Percentiles rank a stretch among this genome's conserved stretches.
These are phyloP conservation scores for Ocimum tenuiflorum DNA, from an alignment of 257 asterid species.

Conservation along the genomic window DNA sequence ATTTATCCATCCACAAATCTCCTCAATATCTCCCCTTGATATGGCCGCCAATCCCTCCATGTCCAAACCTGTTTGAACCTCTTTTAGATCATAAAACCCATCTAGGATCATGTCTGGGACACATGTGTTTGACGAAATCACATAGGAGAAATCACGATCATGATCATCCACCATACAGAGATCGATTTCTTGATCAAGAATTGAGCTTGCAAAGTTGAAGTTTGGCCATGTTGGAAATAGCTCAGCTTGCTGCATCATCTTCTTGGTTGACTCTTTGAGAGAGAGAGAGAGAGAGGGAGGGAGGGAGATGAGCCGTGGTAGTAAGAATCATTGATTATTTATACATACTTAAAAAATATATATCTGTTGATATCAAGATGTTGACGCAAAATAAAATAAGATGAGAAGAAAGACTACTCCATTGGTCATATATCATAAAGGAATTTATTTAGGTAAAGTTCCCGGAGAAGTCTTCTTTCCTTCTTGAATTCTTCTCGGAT, in stretches of 20 bases:
- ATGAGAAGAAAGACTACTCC: constrained; percentile 24
- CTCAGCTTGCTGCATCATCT: constrained; percentile 42
- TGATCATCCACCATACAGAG: constrained; percentile 7
- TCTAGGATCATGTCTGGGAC: constrained; percentile 31
- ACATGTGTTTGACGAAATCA: constrained; percentile 38
- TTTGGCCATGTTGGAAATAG: constrained; percentile 37
- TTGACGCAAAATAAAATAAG: constrained; percentile 21
- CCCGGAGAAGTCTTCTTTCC: constrained; percentile 29
- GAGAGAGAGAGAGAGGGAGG: not conserved
- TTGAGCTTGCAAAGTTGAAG: constrained; percentile 22
- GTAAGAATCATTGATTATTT: not conserved
- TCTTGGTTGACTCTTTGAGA: constrained; percentile 3
- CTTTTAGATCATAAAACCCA: constrained; percentile 31
- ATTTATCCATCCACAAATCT: constrained; percentile 39
- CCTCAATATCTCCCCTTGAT: constrained; percentile 16
- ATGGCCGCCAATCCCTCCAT: constrained; percentile 22
- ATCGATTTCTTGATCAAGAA: constrained; percentile 28
- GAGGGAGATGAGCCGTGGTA: constrained; percentile 9
- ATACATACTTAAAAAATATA: constrained; percentile 1
- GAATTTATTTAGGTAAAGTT: constrained; percentile 27
- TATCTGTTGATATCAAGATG: constrained; percentile 14
- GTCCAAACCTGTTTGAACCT: constrained; percentile 12
- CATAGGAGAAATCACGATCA: constrained; percentile 24
- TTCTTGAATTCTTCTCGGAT: constrained; percentile 39
- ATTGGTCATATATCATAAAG: constrained; percentile 14